Evolutionary conservation across 2,329 filamentous ascomycete species (phyloP).

Genomic region (Aspergillus sp.): DNA sequence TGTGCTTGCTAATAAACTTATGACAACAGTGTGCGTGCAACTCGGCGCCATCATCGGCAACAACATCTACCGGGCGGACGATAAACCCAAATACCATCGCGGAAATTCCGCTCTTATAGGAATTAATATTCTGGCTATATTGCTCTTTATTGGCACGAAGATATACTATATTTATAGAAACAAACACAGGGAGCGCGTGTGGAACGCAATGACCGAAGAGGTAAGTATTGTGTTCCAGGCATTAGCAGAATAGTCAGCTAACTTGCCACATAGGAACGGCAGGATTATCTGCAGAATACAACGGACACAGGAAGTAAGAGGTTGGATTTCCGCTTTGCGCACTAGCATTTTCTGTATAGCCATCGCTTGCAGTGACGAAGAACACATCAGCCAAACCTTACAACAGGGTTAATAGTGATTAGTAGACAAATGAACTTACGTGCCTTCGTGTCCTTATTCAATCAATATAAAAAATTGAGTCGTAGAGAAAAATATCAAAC

Average conservation of each 20-base stretch:
- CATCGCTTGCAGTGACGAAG: neutral
- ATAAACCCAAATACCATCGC: constrained; percentile 54
- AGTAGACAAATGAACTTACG: too few relatives aligned
- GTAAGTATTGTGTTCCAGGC: constrained; percentile 30
- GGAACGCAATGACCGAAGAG: constrained; percentile 29
- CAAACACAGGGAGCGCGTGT: constrained; percentile 43
- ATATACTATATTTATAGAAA: constrained; percentile 32
- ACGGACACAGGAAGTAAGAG: constrained; percentile 48
- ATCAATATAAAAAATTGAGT: too few relatives aligned
- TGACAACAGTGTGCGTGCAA: constrained; percentile 33
- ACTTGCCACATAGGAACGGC: constrained; percentile 4
- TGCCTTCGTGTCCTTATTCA: too few relatives aligned
- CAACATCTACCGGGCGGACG: constrained; percentile 56
- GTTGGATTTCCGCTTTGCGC: constrained; percentile 23
- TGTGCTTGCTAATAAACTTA: constrained; percentile 5
- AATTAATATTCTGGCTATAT: constrained; percentile 50
- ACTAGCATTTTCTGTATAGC: neutral
- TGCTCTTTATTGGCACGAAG: constrained; percentile 46
- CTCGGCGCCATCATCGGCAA: constrained; percentile 31
- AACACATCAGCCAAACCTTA: too few relatives aligned
- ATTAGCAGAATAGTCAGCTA: neutral
- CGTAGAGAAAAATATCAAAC: too few relatives aligned
- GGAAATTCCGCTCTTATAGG: constrained; percentile 57
- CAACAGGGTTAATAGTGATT: too few relatives aligned
- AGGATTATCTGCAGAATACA: constrained; percentile 49